phyloP scores from a whole-genome alignment of 148 eudicot species.

The Limonium bicolor region DNA sequence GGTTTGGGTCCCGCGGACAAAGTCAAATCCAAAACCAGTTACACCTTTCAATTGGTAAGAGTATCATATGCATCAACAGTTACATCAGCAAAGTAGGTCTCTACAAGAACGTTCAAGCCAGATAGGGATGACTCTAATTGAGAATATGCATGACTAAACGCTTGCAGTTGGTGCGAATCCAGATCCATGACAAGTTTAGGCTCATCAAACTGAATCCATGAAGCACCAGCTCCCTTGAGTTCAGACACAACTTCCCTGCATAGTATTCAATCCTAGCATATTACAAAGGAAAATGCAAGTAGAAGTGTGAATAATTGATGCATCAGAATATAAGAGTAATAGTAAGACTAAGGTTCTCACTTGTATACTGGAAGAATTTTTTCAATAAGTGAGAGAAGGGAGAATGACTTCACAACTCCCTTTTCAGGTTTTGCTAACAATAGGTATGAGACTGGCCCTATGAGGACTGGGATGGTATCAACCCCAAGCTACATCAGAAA shows the following conservation, averaged over 20 bases:
- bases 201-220: constrained; percentile 69
- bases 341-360: constrained; percentile 10
- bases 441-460: constrained; percentile 60
- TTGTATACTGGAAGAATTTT: constrained; percentile 49
- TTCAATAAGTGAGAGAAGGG: constrained; percentile 35
- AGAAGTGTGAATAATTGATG: not conserved
- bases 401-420: constrained; percentile 40
- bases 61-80: constrained; percentile 42
- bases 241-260: constrained; percentile 51
- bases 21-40: constrained; percentile 57
- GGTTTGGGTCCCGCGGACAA: constrained; percentile 51
- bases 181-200: constrained; percentile 57
- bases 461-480: constrained; percentile 39
- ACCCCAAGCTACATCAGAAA: constrained; percentile 41
- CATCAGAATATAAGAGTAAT: not conserved
- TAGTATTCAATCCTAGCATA: constrained; percentile 1
- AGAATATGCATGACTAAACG: constrained; percentile 34
- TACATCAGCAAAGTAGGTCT: constrained; percentile 62
- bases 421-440: constrained; percentile 44
- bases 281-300: not conserved
- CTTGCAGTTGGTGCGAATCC: constrained; percentile 35
- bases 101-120: constrained; percentile 41
- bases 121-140: constrained; percentile 36
- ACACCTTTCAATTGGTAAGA: constrained; percentile 39
- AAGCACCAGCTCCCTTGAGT: constrained; percentile 52